Evolutionary conservation across 306 rosid genomes (phyloP).

Genomic region (Pyrus bretschneideri): DNA sequence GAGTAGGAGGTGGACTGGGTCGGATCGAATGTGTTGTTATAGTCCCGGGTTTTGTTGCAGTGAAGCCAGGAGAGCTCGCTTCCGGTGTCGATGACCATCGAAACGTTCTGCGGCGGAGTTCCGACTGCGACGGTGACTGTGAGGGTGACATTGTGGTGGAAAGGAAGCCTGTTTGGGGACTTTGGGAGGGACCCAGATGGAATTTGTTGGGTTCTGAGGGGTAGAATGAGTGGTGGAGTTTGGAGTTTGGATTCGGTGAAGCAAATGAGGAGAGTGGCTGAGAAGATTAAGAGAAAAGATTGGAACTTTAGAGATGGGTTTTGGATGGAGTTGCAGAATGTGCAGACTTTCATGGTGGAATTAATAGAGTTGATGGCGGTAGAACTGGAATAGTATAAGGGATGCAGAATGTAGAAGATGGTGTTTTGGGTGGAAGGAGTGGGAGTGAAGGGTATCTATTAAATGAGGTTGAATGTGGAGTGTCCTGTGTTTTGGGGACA

Average conservation of each 20-base stretch:
- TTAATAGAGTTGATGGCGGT: neutral
- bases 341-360: conserved; percentile 27
- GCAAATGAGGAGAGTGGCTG: neutral
- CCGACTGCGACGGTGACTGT: conserved; percentile 63
- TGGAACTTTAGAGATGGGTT: conserved; percentile 17
- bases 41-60: conserved; percentile 35
- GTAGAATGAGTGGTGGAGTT: conserved; percentile 32
- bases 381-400: neutral
- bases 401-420: neutral
- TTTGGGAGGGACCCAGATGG: conserved; percentile 50
- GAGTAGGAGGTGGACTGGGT: conserved; percentile 41
- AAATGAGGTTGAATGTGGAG: conserved; percentile 6
- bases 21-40: conserved; percentile 32
- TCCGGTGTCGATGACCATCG: conserved; percentile 82
- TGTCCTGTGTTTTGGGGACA: neutral
- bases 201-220: conserved; percentile 62
- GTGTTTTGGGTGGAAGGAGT: neutral
- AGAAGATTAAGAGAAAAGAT: conserved; percentile 17
- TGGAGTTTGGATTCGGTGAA: neutral
- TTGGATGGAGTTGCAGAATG: conserved; percentile 9
- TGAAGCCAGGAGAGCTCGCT: conserved; percentile 90
- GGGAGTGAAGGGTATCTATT: neutral
- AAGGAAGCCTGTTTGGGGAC: conserved; percentile 63
- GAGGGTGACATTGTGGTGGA: conserved; percentile 69
- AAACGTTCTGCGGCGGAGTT: conserved; percentile 78